Base-by-base conservation (phyloP, 2,329 filamentous ascomycete genomes). In the Cytospora piceae region DNA sequence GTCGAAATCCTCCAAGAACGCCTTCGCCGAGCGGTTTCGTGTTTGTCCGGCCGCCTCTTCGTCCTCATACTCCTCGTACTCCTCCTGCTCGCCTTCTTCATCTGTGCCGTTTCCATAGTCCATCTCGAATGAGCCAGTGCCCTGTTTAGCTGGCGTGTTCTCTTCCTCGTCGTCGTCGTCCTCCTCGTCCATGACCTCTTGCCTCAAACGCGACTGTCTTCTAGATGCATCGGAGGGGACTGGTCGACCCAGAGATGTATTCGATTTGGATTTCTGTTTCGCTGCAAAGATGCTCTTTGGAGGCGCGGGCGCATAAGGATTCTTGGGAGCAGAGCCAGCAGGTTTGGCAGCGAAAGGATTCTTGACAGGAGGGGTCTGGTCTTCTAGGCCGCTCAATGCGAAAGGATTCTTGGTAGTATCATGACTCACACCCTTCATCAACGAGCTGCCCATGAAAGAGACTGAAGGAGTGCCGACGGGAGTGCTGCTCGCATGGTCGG, bases 401-500 rank as follows among this genome's bases (percentile, higher is more conserved):
- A 68, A 68, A 31, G 66, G 63, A 29, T 66, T 62, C 51, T 66
- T 61, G 63, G 59, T 54, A 51, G 53, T 49, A 46, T 53, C 61
- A 67, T 53, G 76, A 61, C 62, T 62, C 53, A 57, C 65, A 58
- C 62, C 79, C 57, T 78, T 79, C 76, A 83, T 77, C 61, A 85
- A 79, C 46, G 84, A 86, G 74, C 83, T 85, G 64, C 83, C 81
- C 46, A 87, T 74, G 70, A 80, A 86, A 15, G 82, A 83, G 34
- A 80, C 82, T 27, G 85, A 83, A 0, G 85, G 85, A 20, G 84
- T 83, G 64, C 85, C 85, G 20, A 80, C 78, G 1, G 85, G 84
- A 1, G 84, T 86, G 74, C 86, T 86, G 53, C 83, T 85, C 5
- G 80, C 80, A 11, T 80, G 79, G 9, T 83, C 83, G 32, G 84